Conservation (phyloP, 2,329 filamentous ascomycete species). For the Ambrosiella beaveri region DNA sequence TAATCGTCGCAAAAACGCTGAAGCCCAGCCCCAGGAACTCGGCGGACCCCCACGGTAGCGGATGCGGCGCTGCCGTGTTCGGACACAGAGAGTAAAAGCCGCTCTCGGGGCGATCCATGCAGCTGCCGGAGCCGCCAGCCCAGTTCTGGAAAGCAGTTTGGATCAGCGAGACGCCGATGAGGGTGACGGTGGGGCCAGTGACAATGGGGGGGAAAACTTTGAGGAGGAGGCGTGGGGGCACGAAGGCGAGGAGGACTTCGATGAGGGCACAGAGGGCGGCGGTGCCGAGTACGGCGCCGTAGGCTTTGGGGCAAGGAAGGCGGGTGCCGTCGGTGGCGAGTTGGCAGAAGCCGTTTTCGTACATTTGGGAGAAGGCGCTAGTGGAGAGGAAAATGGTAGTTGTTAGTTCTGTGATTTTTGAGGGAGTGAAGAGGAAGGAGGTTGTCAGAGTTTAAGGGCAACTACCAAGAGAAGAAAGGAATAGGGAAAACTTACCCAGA, state of each 20-base stretch:
- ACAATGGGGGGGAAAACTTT: constrained; percentile 66
- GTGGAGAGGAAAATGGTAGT: neutral
- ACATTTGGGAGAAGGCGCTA: constrained; percentile 55
- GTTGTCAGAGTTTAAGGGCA: neutral
- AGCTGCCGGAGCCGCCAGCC: constrained; percentile 55
- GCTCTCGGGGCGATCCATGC: constrained; percentile 28
- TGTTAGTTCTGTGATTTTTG: too few species aligned
- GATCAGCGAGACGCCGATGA: constrained; percentile 60
- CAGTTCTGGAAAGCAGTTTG: constrained; percentile 57
- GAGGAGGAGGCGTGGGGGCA: constrained; percentile 50
- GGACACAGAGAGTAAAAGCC: constrained; percentile 50
- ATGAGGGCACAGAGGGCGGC: constrained; percentile 46
- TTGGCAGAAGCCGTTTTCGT: constrained; percentile 51
- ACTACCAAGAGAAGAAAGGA: neutral
- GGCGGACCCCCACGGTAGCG: constrained; percentile 60
- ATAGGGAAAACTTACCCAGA: constrained; percentile 26
- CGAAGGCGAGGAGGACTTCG: constrained; percentile 59
- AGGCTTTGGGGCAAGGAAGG: constrained; percentile 58
- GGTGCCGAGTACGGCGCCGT: constrained; percentile 59
- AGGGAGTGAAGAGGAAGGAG: too few species aligned
- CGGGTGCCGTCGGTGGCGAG: constrained; percentile 42
- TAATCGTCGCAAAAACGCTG: constrained; percentile 62
- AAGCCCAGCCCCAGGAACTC: constrained; percentile 68
- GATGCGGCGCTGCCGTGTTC: constrained; percentile 47
- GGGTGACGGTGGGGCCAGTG: constrained; percentile 48